A percentile compares a stretch with the other conserved stretches of the same genome.
Conservation (phyloP, 2,329 filamentous ascomycete genomes). For the Aspergillus novoparasiticus region DNA sequence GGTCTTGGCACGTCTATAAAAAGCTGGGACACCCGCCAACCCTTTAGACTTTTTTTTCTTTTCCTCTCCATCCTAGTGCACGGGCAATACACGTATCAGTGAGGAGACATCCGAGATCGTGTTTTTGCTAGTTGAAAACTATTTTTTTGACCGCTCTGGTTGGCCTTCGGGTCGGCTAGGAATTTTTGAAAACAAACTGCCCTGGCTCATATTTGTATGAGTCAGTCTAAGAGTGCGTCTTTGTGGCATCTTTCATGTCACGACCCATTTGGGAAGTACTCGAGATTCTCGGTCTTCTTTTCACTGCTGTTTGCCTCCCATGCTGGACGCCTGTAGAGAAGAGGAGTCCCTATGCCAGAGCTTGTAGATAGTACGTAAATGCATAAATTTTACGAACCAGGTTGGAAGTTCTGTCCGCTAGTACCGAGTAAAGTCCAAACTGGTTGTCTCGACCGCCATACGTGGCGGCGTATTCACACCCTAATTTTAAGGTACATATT, state of each 20-base stretch:
- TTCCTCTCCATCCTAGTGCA: constrained; percentile 49
- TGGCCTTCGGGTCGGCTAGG: constrained; percentile 70
- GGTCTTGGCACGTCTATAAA: constrained; percentile 29
- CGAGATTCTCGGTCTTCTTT: constrained; percentile 36
- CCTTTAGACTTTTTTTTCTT: constrained; percentile 33
- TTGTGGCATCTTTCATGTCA: not conserved
- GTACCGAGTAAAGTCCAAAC: too few relatives aligned
- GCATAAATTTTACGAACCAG: not conserved
- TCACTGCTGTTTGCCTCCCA: constrained; percentile 39
- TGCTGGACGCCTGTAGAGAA: constrained; percentile 42
- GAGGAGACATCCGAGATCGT: constrained; percentile 84
- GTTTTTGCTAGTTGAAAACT: constrained; percentile 93
- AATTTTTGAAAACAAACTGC: constrained; percentile 70
- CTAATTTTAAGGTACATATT: constrained; percentile 7
- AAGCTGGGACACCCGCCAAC: not conserved
- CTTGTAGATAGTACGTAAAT: not conserved
- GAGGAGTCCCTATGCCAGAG: constrained; percentile 21
- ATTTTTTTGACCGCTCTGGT: constrained; percentile 74
- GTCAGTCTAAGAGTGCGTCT: constrained; percentile 17
- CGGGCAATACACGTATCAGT: constrained; percentile 81
- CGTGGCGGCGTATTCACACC: not conserved
- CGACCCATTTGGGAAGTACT: constrained; percentile 3
- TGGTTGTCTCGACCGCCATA: too few relatives aligned
- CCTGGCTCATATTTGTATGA: constrained; percentile 26
- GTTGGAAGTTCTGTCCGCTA: too few relatives aligned